Evolutionary conservation across 169 alveolate species (phyloP).

Genomic region (Amoebophrya sp.): DNA sequence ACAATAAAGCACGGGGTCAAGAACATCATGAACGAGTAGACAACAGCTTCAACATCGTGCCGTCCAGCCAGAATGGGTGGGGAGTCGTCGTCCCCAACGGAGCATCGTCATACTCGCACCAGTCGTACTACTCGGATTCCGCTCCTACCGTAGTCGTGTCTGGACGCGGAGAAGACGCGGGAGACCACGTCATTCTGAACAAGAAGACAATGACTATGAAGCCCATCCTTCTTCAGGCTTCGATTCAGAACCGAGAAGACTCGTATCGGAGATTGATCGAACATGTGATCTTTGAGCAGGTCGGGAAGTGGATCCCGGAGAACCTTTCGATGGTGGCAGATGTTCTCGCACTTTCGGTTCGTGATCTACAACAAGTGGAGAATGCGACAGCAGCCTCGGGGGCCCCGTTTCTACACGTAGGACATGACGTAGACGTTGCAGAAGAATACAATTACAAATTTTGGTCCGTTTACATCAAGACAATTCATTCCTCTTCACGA

Average conservation of each 20-base stretch:
- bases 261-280: background rate
- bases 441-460: no score
- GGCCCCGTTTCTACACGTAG: no score
- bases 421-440: no score
- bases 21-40: background rate
- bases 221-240: background rate
- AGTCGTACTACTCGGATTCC: background rate
- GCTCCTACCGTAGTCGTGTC: background rate
- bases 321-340: no score
- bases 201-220: background rate
- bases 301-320: no score
- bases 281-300: background rate
- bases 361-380: no score
- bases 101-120: background rate
- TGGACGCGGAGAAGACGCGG: background rate
- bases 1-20: background rate
- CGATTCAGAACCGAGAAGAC: background rate
- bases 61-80: background rate
- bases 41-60: background rate
- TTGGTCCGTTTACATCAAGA: no score
- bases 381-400: no score
- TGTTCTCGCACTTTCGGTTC: no score
- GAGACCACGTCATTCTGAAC: background rate
- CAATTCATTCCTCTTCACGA: no score
- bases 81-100: background rate